These are phyloP conservation scores for Scheffersomyces segobiensis DNA, from an alignment of 1,139 yeast genomes.

Conservation along the genomic window DNA sequence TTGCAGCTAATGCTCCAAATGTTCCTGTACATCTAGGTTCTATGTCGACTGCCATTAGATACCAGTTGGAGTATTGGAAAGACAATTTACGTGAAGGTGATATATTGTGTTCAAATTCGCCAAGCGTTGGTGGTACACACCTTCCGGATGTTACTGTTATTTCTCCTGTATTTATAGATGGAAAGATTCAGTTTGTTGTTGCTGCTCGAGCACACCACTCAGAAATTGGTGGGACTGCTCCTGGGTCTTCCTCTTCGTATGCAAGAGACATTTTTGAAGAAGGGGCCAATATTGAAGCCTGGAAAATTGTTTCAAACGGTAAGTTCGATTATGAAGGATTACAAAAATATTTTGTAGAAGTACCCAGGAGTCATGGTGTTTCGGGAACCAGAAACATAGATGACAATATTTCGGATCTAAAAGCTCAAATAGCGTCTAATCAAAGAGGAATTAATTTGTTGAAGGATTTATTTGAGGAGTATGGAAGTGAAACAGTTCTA, in stretches of 20 bases:
- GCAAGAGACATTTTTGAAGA: slow-evolving; percentile 63
- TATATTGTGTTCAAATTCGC: slow-evolving; percentile 20
- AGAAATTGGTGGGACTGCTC: slow-evolving; percentile 65
- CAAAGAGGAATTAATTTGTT: slow-evolving; percentile 60
- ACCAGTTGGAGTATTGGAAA: slow-evolving; percentile 17
- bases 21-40: slow-evolving; percentile 24
- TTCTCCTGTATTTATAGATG: slow-evolving; percentile 24
- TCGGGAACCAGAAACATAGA: slow-evolving; percentile 60
- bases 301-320: slow-evolving; percentile 57
- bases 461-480: slow-evolving; percentile 49
- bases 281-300: slow-evolving; percentile 60
- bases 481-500: slow-evolving; percentile 51
- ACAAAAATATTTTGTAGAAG: slow-evolving; percentile 44
- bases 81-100: slow-evolving; percentile 18
- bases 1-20: slow-evolving; percentile 22
- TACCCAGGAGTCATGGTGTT: slow-evolving; percentile 59
- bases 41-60: slow-evolving; percentile 21
- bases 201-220: slow-evolving; percentile 72
- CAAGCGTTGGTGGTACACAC: slow-evolving; percentile 22
- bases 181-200: slow-evolving; percentile 54
- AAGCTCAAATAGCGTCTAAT: slow-evolving; percentile 70
- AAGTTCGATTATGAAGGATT: slow-evolving; percentile 55
- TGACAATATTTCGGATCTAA: slow-evolving; percentile 62
- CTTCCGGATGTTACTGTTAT: slow-evolving; percentile 22
- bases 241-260: slow-evolving; percentile 68